Evolutionary conservation across 192 early-diverging fungal genomes (phyloP).

Genomic region (Backusella psychrophila): DNA sequence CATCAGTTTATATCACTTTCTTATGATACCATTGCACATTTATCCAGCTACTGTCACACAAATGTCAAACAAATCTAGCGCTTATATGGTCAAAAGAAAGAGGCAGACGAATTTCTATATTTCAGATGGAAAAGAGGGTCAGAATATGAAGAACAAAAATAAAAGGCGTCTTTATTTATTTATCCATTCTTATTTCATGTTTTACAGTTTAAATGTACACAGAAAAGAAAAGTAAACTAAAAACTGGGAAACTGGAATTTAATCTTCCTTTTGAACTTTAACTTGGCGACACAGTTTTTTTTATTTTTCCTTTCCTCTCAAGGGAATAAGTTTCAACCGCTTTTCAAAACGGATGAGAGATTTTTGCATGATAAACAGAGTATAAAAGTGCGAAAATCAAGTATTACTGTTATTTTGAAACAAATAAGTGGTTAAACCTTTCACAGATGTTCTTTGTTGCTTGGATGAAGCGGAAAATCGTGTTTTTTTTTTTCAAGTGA

Average conservation of each 20-base stretch:
- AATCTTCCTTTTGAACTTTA: not conserved
- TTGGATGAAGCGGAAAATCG: too few species aligned
- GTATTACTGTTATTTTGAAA: not conserved
- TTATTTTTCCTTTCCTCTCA: too few species aligned
- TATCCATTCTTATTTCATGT: too few species aligned
- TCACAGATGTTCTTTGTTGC: not conserved
- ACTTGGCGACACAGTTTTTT: not conserved
- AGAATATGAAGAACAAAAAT: too few species aligned
- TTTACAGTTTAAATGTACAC: too few species aligned
- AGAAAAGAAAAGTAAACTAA: too few species aligned
- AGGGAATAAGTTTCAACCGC: not conserved
- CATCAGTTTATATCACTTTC: not conserved
- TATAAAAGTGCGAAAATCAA: not conserved
- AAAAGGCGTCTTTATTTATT: too few species aligned
- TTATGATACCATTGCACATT: not conserved
- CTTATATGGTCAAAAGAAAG: not conserved
- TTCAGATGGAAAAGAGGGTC: too few species aligned
- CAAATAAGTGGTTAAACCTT: not conserved
- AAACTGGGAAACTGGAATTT: too few species aligned
- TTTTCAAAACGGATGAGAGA: not conserved
- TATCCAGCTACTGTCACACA: not conserved
- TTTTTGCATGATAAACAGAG: not conserved
- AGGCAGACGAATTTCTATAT: not conserved
- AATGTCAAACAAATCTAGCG: not conserved
- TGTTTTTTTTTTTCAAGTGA: not conserved